Percentiles rank a stretch among this genome's conserved stretches.
phyloP scores from a whole-genome alignment of 139 green algal species.

The Coelastrella sp. region DNA sequence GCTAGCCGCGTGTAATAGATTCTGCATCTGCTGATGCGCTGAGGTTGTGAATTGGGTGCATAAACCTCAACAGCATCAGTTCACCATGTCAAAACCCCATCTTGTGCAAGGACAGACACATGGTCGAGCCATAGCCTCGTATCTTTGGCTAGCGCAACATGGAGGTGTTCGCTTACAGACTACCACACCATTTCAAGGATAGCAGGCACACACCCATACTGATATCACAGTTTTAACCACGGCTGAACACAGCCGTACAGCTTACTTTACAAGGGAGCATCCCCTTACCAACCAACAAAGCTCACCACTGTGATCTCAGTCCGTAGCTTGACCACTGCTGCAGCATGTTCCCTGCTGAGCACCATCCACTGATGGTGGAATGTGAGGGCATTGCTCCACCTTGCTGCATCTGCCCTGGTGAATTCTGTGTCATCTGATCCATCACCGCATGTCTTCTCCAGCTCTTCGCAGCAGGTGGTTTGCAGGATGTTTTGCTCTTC shows the following conservation, averaged over 20 bases:
- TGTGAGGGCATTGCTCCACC: slow-evolving; percentile 36
- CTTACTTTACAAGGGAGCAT: no score
- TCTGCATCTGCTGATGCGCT: not conserved
- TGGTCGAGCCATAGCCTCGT: no score
- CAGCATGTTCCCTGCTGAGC: slow-evolving; percentile 45
- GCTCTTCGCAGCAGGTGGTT: slow-evolving; percentile 8
- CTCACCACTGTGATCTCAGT: slow-evolving; percentile 44
- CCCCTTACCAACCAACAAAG: not conserved
- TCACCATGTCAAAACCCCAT: no score
- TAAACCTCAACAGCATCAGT: no score
- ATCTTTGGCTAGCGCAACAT: no score
- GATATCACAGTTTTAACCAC: no score
- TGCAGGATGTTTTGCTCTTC: slow-evolving; percentile 35
- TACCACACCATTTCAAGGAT: no score
- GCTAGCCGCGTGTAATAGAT: not conserved
- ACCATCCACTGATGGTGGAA: slow-evolving; percentile 57
- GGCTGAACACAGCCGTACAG: no score
- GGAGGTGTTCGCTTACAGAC: no score
- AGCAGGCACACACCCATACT: no score
- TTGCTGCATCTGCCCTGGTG: not conserved
- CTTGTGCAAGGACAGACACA: no score
- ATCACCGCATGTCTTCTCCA: not conserved
- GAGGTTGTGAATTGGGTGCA: no score
- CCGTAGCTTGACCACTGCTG: slow-evolving; percentile 29
- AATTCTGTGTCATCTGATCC: not conserved